Evolutionary conservation across 31 red algal species (phyloP).

Genomic region (Asparagopsis taxiformis): DNA sequence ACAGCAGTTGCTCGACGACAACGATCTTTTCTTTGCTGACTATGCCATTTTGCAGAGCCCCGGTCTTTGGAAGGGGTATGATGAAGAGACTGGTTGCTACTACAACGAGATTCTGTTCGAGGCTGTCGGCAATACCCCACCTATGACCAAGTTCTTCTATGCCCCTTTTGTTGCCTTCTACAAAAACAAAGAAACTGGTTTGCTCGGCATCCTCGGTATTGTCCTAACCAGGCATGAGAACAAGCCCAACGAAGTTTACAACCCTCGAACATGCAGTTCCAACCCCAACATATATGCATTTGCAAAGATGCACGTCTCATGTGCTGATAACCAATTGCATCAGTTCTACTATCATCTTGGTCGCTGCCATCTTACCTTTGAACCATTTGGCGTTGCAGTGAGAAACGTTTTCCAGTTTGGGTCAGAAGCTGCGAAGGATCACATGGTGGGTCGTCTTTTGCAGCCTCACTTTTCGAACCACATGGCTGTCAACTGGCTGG

Average conservation of each 20-base stretch:
- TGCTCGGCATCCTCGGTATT: conserved; percentile 56
- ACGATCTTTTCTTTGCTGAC: conserved; percentile 52
- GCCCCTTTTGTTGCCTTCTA: conserved; percentile 70
- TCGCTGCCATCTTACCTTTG: conserved; percentile 46
- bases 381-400: conserved; percentile 66
- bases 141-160: conserved; percentile 67
- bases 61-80: conserved; percentile 7
- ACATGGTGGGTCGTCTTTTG: conserved; percentile 46
- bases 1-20: conserved; percentile 5
- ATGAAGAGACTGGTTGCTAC: conserved; percentile 26
- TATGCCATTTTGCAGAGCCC: conserved; percentile 16
- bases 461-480: conserved; percentile 56
- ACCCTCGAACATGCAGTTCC: conserved; percentile 20
- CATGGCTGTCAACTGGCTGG: conserved; percentile 73
- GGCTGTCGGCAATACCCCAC: conserved; percentile 11
- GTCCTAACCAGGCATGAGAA: conserved; percentile 37
- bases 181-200: conserved; percentile 12
- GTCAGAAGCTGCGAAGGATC: conserved; percentile 15
- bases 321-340: conserved; percentile 77
- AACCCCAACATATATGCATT: conserved; percentile 49
- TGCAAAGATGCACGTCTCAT: conserved; percentile 76
- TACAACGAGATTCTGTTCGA: conserved; percentile 41
- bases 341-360: conserved; percentile 75
- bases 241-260: conserved; percentile 43
- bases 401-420: conserved; percentile 51